Evolutionary conservation across 768 basidiomycete genomes (phyloP).

Genomic region (Pisolithus albus): DNA sequence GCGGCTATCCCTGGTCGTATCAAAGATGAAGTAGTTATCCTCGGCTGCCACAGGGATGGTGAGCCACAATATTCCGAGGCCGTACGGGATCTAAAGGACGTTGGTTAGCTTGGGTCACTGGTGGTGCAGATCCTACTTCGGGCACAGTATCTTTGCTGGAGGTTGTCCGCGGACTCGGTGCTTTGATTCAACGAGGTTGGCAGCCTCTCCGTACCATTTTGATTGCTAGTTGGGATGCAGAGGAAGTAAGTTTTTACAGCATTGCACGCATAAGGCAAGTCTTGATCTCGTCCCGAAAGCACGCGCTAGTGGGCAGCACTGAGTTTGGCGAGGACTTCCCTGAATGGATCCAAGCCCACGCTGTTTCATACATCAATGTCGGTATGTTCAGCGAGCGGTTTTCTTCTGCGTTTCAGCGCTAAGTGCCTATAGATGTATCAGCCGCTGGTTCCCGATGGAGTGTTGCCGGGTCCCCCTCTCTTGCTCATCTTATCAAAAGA

Average conservation of each 20-base stretch:
- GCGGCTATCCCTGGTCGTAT: slow-evolving; percentile 78
- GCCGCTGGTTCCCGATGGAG: slow-evolving; percentile 49
- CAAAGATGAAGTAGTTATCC: slow-evolving; percentile 75
- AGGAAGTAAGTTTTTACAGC: slow-evolving; percentile 39
- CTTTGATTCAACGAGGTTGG: slow-evolving; percentile 51
- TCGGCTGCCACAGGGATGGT: slow-evolving; percentile 91
- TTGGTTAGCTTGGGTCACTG: slow-evolving; percentile 33
- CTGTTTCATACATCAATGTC: slow-evolving; percentile 83
- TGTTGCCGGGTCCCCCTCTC: slow-evolving; percentile 52
- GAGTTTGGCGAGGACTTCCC: slow-evolving; percentile 94
- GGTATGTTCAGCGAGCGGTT: slow-evolving; percentile 26
- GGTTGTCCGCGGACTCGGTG: slow-evolving; percentile 49
- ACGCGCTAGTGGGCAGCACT: slow-evolving; percentile 76
- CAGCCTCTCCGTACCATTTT: slow-evolving; percentile 65
- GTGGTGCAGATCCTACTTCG: slow-evolving; percentile 49
- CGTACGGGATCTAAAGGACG: not conserved
- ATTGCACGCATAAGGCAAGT: not conserved
- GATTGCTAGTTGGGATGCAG: slow-evolving; percentile 77
- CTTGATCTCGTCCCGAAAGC: slow-evolving; percentile 24
- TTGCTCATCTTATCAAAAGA: slow-evolving; percentile 50
- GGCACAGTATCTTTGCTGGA: slow-evolving; percentile 55
- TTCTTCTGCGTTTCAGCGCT: slow-evolving; percentile 3
- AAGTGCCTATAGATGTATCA: slow-evolving; percentile 38
- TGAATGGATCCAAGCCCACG: slow-evolving; percentile 70
- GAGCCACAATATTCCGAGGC: slow-evolving; percentile 14